Evolutionary conservation across 2,329 filamentous ascomycete species (phyloP).

Genomic region (Lecanicillium sp.): DNA sequence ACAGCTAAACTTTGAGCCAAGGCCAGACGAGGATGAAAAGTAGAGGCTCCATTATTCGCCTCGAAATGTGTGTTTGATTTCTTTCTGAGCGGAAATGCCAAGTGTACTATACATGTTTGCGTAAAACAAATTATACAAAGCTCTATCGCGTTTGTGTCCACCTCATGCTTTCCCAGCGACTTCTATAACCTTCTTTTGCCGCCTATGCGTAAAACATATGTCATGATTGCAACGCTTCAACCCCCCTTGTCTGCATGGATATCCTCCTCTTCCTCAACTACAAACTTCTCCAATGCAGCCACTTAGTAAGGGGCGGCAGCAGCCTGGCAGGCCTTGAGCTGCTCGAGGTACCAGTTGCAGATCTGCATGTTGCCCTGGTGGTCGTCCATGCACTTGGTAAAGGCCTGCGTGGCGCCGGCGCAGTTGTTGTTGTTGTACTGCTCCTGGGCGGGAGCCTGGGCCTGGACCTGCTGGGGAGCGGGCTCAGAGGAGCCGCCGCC

Average conservation of each 20-base stretch:
- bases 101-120: constrained; percentile 15
- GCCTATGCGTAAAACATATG: too few relatives aligned
- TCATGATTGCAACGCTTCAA: too few relatives aligned
- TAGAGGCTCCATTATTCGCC: constrained; percentile 5
- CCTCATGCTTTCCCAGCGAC: too few relatives aligned
- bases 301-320: constrained; percentile 64
- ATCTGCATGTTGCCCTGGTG: constrained; percentile 90
- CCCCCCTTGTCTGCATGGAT: too few relatives aligned
- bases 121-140: constrained; percentile 14
- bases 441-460: constrained; percentile 40
- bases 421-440: constrained; percentile 58
- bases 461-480: constrained; percentile 42
- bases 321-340: constrained; percentile 84
- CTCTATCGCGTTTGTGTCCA: constrained; percentile 6
- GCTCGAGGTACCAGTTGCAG: constrained; percentile 96
- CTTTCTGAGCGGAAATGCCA: constrained; percentile 8
- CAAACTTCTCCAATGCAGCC: too few relatives aligned
- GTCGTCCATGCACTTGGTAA: constrained; percentile 95
- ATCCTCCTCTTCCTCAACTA: background rate
- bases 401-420: constrained; percentile 69
- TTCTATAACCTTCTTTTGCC: too few relatives aligned
- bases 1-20: constrained; percentile 63
- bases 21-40: constrained; percentile 49
- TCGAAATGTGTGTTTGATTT: too few relatives aligned
- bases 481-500: constrained; percentile 59